Base-by-base conservation (phyloP, 495 filamentous ascomycete genomes). In the Monascus purpureus region DNA sequence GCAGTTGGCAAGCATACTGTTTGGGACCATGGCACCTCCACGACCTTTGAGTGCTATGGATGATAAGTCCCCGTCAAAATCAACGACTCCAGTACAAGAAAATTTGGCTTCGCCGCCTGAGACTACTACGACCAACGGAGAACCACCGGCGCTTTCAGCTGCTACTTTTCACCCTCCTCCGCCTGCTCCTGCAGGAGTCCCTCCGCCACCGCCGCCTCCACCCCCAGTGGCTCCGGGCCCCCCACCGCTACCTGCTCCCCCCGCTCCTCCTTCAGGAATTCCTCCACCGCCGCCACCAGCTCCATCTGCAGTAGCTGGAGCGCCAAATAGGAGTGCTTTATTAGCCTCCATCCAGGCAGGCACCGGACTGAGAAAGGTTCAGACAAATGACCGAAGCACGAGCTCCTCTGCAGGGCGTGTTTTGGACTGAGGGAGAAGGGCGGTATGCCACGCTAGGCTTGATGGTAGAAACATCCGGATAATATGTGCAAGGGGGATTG, bases 1-100 rank as follows among this genome's bases (percentile, higher is more conserved):
- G 39, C 80, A 92, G 37, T 75, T 97, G 20, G 90, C 90, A 12
- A 86, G 80, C 22, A 90, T 86, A 38, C 71, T 97, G 18, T 96
- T 97, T 55, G 87, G 90, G 35, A 93, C 88, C 31, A 97, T 97
- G 90, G 90, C 70, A 7, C 90, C 90, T 25, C 90, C 90, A 13
- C 75, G 88, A 31, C 85, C 92, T 20, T 52, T 94, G 16, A 88
- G 82, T 29, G 80, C 82, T 6, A 74, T 79, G 58, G 84, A 82
- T 31, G 73, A 82, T 29, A 77, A 78, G 42, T 63, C 70, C 8
- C 58, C 36, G 32, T 61, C 49, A 17, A 45, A 56, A 36, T 51
- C 61, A 8, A 40, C 53, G 20, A 53, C 61, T 36, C 47, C 59
- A 14, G 50, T 59, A 13, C 54, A 50, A 37, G 57, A 47, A 35